Conservation (phyloP, 176 grass and related monocot genomes). For the Raddia guianensis region DNA sequence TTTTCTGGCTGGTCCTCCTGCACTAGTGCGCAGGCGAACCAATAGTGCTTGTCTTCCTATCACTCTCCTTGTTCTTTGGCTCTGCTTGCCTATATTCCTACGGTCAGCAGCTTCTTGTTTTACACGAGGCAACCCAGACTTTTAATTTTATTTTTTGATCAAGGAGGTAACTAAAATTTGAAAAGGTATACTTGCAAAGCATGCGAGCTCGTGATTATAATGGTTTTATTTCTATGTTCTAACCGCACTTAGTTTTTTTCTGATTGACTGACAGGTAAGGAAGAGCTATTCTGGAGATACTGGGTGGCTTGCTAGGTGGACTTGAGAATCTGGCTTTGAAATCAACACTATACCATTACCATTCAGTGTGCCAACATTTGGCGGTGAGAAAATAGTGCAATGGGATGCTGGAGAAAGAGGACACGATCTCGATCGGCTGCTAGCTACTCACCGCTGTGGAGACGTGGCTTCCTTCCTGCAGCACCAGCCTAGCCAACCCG, state of each 20-base stretch:
- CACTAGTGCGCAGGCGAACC: constrained; percentile 30
- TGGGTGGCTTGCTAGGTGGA: neutral
- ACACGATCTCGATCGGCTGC: neutral
- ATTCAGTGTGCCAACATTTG: constrained; percentile 10
- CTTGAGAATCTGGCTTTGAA: neutral
- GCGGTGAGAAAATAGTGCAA: neutral
- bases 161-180: neutral
- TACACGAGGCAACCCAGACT: neutral
- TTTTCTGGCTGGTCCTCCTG: constrained; percentile 19
- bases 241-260: neutral
- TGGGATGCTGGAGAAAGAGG: neutral
- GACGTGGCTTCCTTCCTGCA: constrained; percentile 83
- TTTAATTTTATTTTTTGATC: no score
- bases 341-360: neutral
- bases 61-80: neutral
- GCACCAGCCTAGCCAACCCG: constrained; percentile 87
- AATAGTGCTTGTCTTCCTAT: constrained; percentile 21
- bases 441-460: constrained; percentile 73
- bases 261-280: neutral
- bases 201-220: no score
- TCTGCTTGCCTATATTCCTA: neutral
- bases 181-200: constrained; percentile 4
- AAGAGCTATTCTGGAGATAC: neutral
- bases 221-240: constrained; percentile 10
- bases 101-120: constrained; percentile 32